Conservation (phyloP, 495 filamentous ascomycete species). For the Copromyces sp. region DNA sequence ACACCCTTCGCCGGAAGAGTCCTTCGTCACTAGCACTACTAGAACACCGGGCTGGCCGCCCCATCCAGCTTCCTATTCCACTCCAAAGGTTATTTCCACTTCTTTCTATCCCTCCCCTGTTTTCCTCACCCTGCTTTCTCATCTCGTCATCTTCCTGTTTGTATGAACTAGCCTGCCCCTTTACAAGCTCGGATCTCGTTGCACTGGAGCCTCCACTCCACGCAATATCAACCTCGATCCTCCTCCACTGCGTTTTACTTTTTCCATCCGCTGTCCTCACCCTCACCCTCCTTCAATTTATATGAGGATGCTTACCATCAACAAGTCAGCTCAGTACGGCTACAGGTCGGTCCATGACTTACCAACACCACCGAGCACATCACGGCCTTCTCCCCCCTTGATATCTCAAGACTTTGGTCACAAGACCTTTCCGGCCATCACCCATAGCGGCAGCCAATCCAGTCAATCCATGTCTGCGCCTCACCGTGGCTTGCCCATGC, state of each 20-base stretch:
- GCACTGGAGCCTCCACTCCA: background rate
- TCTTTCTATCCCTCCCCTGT: slow-evolving; percentile 18
- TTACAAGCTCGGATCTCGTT: background rate
- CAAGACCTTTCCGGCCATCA: slow-evolving; percentile 29
- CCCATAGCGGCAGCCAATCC: slow-evolving; percentile 32
- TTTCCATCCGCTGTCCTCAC: slow-evolving; percentile 2
- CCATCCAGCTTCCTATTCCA: slow-evolving; percentile 39
- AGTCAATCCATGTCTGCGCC: slow-evolving; percentile 55
- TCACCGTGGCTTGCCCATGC: slow-evolving; percentile 67
- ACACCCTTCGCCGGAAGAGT: slow-evolving; percentile 32
- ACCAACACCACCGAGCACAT: slow-evolving; percentile 48
- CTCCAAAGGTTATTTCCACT: slow-evolving; percentile 39
- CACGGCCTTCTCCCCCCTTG: slow-evolving; percentile 51
- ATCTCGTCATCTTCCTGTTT: slow-evolving; percentile 4
- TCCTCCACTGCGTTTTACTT: slow-evolving; percentile 8
- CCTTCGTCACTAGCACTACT: slow-evolving; percentile 20
- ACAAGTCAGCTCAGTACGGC: slow-evolving; percentile 55
- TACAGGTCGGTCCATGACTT: slow-evolving; percentile 62
- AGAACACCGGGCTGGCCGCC: slow-evolving; percentile 39
- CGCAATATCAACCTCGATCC: slow-evolving; percentile 1
- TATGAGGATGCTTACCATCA: slow-evolving; percentile 56
- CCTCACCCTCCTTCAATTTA: slow-evolving; percentile 9
- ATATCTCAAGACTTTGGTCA: slow-evolving; percentile 39
- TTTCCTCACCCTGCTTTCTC: slow-evolving; percentile 4
- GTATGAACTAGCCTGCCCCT: background rate